These are phyloP conservation scores for Aspergillus thermomutatus DNA, from an alignment of 2,329 filamentous ascomycete species.

Conservation along the genomic window DNA sequence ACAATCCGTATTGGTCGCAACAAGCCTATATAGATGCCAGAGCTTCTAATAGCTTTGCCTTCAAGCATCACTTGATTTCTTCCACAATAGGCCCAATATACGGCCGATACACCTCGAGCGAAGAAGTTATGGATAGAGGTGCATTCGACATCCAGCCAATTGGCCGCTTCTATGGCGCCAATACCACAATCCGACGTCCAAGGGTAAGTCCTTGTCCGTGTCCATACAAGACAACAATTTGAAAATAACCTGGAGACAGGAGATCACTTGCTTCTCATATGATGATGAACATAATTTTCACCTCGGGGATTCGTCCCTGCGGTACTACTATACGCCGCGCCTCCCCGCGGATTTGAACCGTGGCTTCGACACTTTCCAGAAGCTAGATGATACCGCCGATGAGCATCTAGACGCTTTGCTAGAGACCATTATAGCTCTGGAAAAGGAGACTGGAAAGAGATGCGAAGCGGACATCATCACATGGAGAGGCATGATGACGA, in stretches of 20 bases:
- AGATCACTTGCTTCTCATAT: slow-evolving; percentile 92
- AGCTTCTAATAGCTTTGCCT: not conserved
- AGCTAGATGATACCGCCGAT: slow-evolving; percentile 77
- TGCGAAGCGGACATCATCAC: slow-evolving; percentile 79
- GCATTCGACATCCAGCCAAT: slow-evolving; percentile 68
- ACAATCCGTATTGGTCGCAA: not conserved
- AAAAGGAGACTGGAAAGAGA: slow-evolving; percentile 63
- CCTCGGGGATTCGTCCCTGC: slow-evolving; percentile 73
- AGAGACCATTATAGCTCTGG: slow-evolving; percentile 68
- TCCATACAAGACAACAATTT: not conserved
- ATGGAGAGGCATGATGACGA: slow-evolving; percentile 98
- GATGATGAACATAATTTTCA: slow-evolving; percentile 76
- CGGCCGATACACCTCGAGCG: not conserved
- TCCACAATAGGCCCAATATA: not conserved
- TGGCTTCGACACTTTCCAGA: slow-evolving; percentile 78
- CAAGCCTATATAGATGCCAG: not conserved
- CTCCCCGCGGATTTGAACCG: slow-evolving; percentile 70
- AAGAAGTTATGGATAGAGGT: slow-evolving; percentile 28
- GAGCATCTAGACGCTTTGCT: slow-evolving; percentile 85
- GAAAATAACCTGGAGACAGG: slow-evolving; percentile 48
- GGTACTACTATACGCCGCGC: slow-evolving; percentile 79
- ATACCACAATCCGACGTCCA: slow-evolving; percentile 70
- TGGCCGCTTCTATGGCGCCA: slow-evolving; percentile 63
- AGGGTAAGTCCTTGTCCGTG: slow-evolving; percentile 50
- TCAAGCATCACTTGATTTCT: not conserved